Percentiles rank a stretch among this genome's conserved stretches.
phyloP scores from a whole-genome alignment of 2,329 filamentous ascomycete species.

The Fusarium secorum region DNA sequence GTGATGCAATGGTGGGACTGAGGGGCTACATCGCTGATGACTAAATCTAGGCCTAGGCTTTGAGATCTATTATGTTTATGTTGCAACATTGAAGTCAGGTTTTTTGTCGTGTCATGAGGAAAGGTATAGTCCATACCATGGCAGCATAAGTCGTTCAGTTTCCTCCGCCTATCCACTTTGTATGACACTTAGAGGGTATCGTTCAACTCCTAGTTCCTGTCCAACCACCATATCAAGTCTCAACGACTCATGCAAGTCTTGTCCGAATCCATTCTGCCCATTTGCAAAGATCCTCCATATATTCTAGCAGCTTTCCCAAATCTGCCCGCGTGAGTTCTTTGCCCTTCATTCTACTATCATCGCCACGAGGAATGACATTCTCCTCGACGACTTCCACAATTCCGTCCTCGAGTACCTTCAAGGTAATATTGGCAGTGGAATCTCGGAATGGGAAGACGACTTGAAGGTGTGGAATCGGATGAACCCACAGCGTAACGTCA shows the following conservation, averaged over 20 bases:
- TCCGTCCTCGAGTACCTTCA: slow-evolving; percentile 68
- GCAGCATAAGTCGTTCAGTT: background rate
- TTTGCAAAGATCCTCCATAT: slow-evolving; percentile 60
- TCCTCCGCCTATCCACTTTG: background rate
- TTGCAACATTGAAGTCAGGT: background rate
- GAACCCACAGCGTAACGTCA: slow-evolving; percentile 62
- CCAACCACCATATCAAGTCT: background rate
- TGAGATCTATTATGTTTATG: background rate
- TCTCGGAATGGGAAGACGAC: slow-evolving; percentile 62
- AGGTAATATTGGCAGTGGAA: slow-evolving; percentile 59
- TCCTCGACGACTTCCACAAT: slow-evolving; percentile 66
- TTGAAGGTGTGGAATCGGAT: slow-evolving; percentile 58
- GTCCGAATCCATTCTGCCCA: slow-evolving; percentile 63
- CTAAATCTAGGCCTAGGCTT: background rate
- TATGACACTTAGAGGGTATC: slow-evolving; percentile 37
- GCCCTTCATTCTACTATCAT: slow-evolving; percentile 43
- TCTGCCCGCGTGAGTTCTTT: slow-evolving; percentile 51
- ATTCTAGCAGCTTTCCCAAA: slow-evolving; percentile 56
- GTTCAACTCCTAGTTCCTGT: slow-evolving; percentile 26
- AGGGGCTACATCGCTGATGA: slow-evolving; percentile 7
- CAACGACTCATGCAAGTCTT: slow-evolving; percentile 40
- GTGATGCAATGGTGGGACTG: slow-evolving; percentile 39
- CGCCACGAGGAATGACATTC: slow-evolving; percentile 51
- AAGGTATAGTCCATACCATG: background rate
- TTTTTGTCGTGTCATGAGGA: background rate